Base-by-base conservation (phyloP, 129 eudicot species). In the Deinandra increscens region DNA sequence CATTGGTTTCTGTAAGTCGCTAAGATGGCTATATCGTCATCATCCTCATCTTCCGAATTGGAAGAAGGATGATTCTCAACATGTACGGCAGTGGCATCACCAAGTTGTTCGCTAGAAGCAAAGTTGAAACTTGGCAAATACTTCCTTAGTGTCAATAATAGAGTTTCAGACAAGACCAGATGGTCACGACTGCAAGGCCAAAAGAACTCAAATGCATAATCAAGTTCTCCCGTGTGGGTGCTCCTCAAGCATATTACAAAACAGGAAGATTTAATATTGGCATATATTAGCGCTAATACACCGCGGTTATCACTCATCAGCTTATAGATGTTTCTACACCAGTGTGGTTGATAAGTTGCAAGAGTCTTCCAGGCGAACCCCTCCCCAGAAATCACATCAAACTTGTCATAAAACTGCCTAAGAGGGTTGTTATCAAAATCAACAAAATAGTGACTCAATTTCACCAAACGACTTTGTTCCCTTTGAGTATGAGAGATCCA, bases 41-140 rank as follows among this genome's bases (percentile, higher is more conserved):
- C 41, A 6, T 44, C 51, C 48, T 9, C 48, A 37, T 7, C 26
- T 0, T 39, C 2, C 17, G 5, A n/a, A 63, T 39, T 64, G 70
- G 31, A 15, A 48, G 29, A 49, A 12, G 17, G 34, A n/a, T n/a
- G 34, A 4, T 49, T n/a, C 13, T 12, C 19, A 68, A 17, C 5
- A 17, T 68, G 19, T 15, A 48, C 46, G 19, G 18, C 26, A 6
- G 12, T 4, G 4, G 14, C 51, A n/a, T 45, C 51, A 45, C 19
- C 51, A 13, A 45, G 51, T 45, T 45, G 18, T 45, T 5, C 51
- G 14, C 53, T 20, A 14, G 2, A n/a, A 46, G 53, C 70, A 43
- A 13, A 44, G 19, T 66, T 68, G 61, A 68, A 68, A 68, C 34
- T 68, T 14, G 61, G 61, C 19, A 68, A 49, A 33, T 29, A 68